Evolutionary conservation across 306 rosid species (phyloP).

Genomic region (Betula pendula): DNA sequence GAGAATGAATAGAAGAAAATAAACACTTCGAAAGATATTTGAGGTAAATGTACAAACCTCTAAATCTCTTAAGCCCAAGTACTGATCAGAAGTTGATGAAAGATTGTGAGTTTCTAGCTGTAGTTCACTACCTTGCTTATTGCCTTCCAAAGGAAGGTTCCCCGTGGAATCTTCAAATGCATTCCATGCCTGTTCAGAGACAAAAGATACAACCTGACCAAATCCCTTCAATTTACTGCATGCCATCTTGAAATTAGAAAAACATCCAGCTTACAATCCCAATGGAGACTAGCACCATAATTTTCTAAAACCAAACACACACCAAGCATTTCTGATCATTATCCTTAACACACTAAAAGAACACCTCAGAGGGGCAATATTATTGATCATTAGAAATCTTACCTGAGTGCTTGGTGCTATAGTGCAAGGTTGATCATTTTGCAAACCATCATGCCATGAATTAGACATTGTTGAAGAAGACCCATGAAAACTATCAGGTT

Average conservation of each 20-base stretch:
- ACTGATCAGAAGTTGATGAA: constrained; percentile 39
- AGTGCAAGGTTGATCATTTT: constrained; percentile 35
- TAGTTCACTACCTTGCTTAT: constrained; percentile 35
- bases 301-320: constrained; percentile 10
- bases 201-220: constrained; percentile 34
- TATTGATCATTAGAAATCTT: constrained; percentile 12
- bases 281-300: constrained; percentile 2
- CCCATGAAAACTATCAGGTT: constrained; percentile 26
- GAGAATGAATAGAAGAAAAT: constrained; percentile 18
- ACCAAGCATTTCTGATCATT: constrained; percentile 2
- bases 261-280: neutral
- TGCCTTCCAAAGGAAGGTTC: constrained; percentile 35
- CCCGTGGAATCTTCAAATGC: constrained; percentile 63
- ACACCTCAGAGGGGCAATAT: neutral
- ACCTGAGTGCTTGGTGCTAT: constrained; percentile 45
- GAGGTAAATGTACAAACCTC: constrained; percentile 49
- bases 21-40: constrained; percentile 11
- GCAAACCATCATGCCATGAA: constrained; percentile 44
- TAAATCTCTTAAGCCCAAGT: constrained; percentile 37
- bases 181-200: constrained; percentile 65
- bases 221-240: constrained; percentile 27
- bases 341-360: neutral
- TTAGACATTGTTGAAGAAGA: constrained; percentile 38
- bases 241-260: neutral
- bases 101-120: constrained; percentile 31